Conservation (phyloP, 78 protist genomes). For the Cyanophora paradoxa region DNA sequence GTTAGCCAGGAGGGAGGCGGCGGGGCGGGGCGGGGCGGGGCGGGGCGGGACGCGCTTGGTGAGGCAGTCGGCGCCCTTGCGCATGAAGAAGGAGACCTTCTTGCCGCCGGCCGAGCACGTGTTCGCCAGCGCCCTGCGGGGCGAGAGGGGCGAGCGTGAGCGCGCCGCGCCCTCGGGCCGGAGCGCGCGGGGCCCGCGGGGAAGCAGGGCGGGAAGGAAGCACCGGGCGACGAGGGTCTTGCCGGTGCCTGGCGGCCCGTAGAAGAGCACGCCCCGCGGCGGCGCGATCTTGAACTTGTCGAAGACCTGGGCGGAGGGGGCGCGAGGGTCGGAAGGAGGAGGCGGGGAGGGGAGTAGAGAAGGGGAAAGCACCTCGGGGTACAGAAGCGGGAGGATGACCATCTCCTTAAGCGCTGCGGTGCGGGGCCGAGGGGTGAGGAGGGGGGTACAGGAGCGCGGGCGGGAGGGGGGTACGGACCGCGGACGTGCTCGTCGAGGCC, state of each 20-base stretch:
- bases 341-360: too few relatives aligned
- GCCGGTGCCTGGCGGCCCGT: constrained; percentile 41
- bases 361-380: constrained; percentile 24
- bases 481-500: neutral
- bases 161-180: neutral
- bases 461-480: neutral
- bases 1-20: too few relatives aligned
- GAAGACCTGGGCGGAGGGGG: too few relatives aligned
- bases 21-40: too few relatives aligned
- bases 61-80: constrained; percentile 60
- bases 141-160: neutral
- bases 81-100: constrained; percentile 53
- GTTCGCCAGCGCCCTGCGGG: constrained; percentile 1
- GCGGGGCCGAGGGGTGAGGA: too few relatives aligned
- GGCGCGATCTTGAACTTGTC: constrained; percentile 10
- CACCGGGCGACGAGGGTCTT: constrained; percentile 30
- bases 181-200: neutral
- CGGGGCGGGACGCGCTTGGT: constrained; percentile 27
- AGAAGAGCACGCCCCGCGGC: constrained; percentile 28
- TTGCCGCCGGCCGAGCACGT: constrained; percentile 3
- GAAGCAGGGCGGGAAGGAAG: neutral
- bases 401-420: too few relatives aligned
- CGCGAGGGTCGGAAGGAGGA: too few relatives aligned
- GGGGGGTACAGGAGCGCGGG: too few relatives aligned
- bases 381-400: constrained; percentile 30